Base-by-base conservation (phyloP, 1,139 yeast species). In the Lizanozyma gosingica region DNA sequence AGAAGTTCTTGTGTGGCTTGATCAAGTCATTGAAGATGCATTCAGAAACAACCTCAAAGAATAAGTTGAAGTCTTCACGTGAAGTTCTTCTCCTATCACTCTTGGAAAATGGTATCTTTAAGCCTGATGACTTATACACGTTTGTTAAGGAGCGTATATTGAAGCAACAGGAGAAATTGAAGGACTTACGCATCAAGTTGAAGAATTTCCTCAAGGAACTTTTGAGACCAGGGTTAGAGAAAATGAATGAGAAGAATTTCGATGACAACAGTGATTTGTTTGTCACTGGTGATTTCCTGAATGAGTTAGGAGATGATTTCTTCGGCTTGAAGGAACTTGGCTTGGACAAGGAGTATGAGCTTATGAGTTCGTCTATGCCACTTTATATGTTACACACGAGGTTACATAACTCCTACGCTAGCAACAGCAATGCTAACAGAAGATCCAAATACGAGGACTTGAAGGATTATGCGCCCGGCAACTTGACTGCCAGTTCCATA, bases 251-350 rank as follows among this genome's bases (percentile, higher is more conserved):
- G 54, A 73, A 76, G 43, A 83, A 82, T 50, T 92, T 92, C 59
- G 80, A 70, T 36, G 98, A 92, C 54, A 86, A 88, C 52, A 84
- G 95, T 56, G 97, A 92, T 47, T 95, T 90, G 57, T 92, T 90
- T 54, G 66, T 90, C 51, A 85, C 94, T 16, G 99, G 99, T 43
- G 97, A 88, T 53, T 94, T 92, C 56, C 83, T 96, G 1, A 83
- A 78, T 52, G 96, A 88, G 47, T 67, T 92, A 39, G 98, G 98
- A 14, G 94, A 84, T 50, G 99, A 94, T 62, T 92, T 90, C 71
- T 94, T 94, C 65, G 99, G 99, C 0, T 94, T 94, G 66, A 83
- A 77, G 54, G 97, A 90, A 50, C 69, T 94, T 38, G 98, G 98
- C 0, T 67, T 94, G 47, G 98, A 92, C 54, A 85, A 83, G 53